These are phyloP conservation scores for Cerioporus squamosus DNA, from an alignment of 1,284 basidiomycete genomes.

Conservation along the genomic window DNA sequence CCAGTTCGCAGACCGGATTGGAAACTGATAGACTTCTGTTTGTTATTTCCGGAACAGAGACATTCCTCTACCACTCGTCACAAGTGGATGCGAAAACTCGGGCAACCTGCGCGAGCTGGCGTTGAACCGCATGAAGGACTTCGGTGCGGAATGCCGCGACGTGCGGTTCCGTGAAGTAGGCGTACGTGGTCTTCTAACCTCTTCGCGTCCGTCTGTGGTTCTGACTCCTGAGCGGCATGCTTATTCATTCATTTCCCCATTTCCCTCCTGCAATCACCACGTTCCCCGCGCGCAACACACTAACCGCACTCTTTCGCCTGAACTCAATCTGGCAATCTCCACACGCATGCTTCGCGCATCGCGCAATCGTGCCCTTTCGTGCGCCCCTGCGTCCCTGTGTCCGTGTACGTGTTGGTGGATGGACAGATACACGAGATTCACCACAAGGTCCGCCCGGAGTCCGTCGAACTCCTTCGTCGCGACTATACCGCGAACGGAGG, in stretches of 20 bases:
- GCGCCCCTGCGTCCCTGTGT: background rate
- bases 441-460: slow-evolving; percentile 94
- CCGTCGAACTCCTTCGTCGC: slow-evolving; percentile 94
- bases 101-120: slow-evolving; percentile 97
- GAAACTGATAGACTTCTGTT: slow-evolving; percentile 9
- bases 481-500: slow-evolving; percentile 98
- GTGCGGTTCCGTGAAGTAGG: slow-evolving; percentile 99
- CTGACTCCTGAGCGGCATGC: slow-evolving; percentile 4
- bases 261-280: background rate
- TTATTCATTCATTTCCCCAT: slow-evolving; percentile 9
- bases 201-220: background rate
- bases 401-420: background rate
- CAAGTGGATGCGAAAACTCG: slow-evolving; percentile 96
- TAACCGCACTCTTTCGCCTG: slow-evolving; percentile 6
- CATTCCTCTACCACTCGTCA: slow-evolving; percentile 94
- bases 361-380: slow-evolving; percentile 11
- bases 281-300: background rate
- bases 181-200: slow-evolving; percentile 51
- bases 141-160: slow-evolving; percentile 97
- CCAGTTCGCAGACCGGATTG: background rate
- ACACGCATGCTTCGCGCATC: background rate
- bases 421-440: slow-evolving; percentile 96
- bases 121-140: slow-evolving; percentile 98
- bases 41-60: slow-evolving; percentile 58
- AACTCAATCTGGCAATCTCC: slow-evolving; percentile 1